These are phyloP conservation scores for Ogataea degrootiae DNA, from an alignment of 805 yeast genomes.

Conservation along the genomic window DNA sequence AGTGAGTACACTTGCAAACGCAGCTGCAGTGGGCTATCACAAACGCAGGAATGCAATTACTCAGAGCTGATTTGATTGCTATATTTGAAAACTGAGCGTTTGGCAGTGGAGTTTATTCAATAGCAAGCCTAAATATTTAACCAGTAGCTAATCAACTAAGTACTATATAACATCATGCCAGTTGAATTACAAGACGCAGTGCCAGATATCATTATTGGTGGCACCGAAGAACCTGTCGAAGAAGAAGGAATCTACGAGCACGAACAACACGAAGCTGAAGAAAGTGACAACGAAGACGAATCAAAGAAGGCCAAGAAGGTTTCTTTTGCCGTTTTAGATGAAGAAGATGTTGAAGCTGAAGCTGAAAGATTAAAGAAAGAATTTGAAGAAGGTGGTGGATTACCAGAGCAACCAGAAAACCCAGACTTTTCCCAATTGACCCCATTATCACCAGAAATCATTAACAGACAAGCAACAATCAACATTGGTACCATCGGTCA, in stretches of 20 bases:
- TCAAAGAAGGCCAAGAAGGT: conserved; percentile 62
- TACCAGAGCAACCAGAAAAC: conserved; percentile 91
- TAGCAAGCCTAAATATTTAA: too few species aligned
- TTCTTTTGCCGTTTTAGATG: conserved; percentile 68
- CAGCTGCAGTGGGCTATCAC: too few species aligned
- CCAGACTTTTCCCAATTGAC: conserved; percentile 80
- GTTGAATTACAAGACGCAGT: conserved; percentile 79
- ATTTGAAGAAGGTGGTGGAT: conserved; percentile 97
- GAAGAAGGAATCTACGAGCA: conserved; percentile 28
- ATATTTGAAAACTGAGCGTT: too few species aligned
- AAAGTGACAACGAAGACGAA: conserved; percentile 37
- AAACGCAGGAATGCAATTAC: too few species aligned
- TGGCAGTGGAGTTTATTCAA: too few species aligned
- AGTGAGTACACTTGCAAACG: not conserved
- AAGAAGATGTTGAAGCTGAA: conserved; percentile 52
- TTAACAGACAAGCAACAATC: conserved; percentile 97
- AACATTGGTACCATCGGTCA: conserved; percentile 99
- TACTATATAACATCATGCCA: conserved; percentile 41
- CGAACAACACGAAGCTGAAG: conserved; percentile 28
- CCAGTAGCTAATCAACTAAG: not conserved
- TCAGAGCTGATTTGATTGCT: too few species aligned
- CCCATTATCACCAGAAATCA: conserved; percentile 91
- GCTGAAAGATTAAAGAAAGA: conserved; percentile 78
- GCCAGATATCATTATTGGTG: conserved; percentile 78
- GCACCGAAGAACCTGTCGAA: conserved; percentile 36